These are phyloP conservation scores for Rhynchospora pubera DNA, from an alignment of 176 grass and related monocot genomes.

Conservation along the genomic window DNA sequence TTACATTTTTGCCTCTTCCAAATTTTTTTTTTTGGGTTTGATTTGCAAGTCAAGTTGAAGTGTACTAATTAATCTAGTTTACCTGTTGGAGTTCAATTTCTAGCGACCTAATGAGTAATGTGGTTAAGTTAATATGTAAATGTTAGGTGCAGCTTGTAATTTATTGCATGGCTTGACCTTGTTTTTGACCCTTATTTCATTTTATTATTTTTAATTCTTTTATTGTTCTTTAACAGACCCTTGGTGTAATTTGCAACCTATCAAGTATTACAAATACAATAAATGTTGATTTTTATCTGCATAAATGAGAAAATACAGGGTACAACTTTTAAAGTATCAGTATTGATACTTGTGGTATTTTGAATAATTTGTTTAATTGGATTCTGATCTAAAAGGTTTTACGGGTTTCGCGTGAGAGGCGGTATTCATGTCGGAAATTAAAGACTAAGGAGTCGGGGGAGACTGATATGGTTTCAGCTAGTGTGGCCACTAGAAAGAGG, in stretches of 20 bases:
- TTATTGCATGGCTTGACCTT: not conserved
- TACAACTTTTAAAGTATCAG: conserved; percentile 11
- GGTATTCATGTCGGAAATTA: conserved; percentile 28
- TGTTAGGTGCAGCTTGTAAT: not conserved
- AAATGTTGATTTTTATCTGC: not conserved
- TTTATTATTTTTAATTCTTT: not conserved
- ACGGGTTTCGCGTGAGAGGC: conserved; percentile 46
- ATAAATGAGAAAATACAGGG: not conserved
- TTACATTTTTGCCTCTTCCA: not conserved
- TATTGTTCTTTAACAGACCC: not conserved
- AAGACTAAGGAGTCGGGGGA: conserved; percentile 32
- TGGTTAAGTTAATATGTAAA: not conserved
- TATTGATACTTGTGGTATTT: conserved; percentile 4
- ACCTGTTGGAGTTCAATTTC: not conserved
- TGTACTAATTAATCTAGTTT: not conserved
- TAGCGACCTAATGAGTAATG: not conserved
- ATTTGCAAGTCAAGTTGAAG: not conserved
- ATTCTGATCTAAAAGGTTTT: conserved; percentile 59
- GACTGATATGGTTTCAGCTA: conserved; percentile 13
- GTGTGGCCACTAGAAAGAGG: conserved; percentile 41
- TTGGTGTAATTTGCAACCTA: not conserved
- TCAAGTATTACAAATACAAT: not conserved
- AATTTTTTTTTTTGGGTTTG: not conserved
- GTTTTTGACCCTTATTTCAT: not conserved
- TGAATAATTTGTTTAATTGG: not conserved